These are phyloP conservation scores for Pleurotus giganteus DNA, from an alignment of 768 basidiomycete genomes.

Conservation along the genomic window DNA sequence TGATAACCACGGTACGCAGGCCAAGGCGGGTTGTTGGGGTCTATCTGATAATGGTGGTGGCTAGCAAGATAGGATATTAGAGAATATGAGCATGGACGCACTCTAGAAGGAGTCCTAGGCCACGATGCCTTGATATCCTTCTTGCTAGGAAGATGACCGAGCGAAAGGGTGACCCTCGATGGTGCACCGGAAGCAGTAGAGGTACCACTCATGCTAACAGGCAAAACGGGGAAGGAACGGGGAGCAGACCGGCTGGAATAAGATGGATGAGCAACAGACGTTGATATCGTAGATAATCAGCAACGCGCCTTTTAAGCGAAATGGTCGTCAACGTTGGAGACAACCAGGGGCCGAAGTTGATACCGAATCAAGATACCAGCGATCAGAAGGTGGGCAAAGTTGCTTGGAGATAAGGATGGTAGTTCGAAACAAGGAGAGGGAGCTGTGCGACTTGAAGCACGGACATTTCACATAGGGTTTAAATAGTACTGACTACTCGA, in stretches of 20 bases:
- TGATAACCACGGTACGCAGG: conserved; percentile 81
- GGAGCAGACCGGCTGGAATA: background rate
- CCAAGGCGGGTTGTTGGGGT: conserved; percentile 84
- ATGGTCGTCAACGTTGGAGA: background rate
- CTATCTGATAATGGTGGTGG: conserved; percentile 44
- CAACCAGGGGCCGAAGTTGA: background rate
- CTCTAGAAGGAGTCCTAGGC: conserved; percentile 74
- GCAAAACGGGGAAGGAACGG: conserved; percentile 9
- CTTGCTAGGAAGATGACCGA: conserved; percentile 74
- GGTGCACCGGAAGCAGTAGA: conserved; percentile 35
- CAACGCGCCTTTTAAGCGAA: background rate
- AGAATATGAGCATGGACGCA: conserved; percentile 25
- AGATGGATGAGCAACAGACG: background rate
- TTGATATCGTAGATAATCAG: background rate
- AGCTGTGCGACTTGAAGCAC: conserved; percentile 3
- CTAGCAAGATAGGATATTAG: background rate
- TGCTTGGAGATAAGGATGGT: conserved; percentile 4
- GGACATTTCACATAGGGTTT: background rate
- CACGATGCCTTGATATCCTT: conserved; percentile 69
- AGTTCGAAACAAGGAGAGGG: conserved; percentile 1
- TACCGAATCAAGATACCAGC: background rate
- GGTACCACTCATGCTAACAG: conserved; percentile 14
- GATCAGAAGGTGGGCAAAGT: conserved; percentile 1
- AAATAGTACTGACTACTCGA: background rate
- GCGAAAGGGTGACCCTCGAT: conserved; percentile 64